phyloP scores from a whole-genome alignment of 768 basidiomycete genomes.

The Epithele typhae region DNA sequence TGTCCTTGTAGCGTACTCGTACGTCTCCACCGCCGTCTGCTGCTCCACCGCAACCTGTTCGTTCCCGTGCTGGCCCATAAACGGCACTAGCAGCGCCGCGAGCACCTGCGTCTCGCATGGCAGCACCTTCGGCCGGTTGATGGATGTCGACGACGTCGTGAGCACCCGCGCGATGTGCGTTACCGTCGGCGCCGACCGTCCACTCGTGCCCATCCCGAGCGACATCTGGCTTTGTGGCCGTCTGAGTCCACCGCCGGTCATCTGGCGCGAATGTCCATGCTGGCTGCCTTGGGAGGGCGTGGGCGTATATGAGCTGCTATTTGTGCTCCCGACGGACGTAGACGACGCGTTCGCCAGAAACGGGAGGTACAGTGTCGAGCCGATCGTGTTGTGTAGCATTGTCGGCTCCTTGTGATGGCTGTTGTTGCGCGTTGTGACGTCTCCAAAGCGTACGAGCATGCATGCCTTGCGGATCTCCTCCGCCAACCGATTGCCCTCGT shows the following conservation, averaged over 20 bases:
- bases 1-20: constrained; percentile 51
- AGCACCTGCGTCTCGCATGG: constrained; percentile 59
- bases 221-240: constrained; percentile 43
- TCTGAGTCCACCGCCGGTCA: constrained; percentile 31
- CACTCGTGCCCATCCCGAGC: constrained; percentile 20
- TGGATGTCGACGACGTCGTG: constrained; percentile 20
- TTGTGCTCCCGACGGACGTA: constrained; percentile 7
- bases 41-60: constrained; percentile 46
- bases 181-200: constrained; percentile 34
- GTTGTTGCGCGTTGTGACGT: constrained; percentile 27
- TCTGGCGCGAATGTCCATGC: constrained; percentile 24
- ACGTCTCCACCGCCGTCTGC: constrained; percentile 52
- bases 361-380: constrained; percentile 32
- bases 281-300: too few relatives aligned
- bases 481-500: constrained; percentile 47
- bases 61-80: constrained; percentile 36
- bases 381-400: constrained; percentile 20
- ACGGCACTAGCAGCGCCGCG: constrained; percentile 54
- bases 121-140: constrained; percentile 29
- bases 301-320: too few relatives aligned
- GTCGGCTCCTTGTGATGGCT: constrained; percentile 19
- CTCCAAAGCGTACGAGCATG: constrained; percentile 46
- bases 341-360: constrained; percentile 20
- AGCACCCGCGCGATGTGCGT: constrained; percentile 41
- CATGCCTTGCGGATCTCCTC: constrained; percentile 56